phyloP scores from a whole-genome alignment of 164 flowering plant species.

The Vitis rotundifolia region DNA sequence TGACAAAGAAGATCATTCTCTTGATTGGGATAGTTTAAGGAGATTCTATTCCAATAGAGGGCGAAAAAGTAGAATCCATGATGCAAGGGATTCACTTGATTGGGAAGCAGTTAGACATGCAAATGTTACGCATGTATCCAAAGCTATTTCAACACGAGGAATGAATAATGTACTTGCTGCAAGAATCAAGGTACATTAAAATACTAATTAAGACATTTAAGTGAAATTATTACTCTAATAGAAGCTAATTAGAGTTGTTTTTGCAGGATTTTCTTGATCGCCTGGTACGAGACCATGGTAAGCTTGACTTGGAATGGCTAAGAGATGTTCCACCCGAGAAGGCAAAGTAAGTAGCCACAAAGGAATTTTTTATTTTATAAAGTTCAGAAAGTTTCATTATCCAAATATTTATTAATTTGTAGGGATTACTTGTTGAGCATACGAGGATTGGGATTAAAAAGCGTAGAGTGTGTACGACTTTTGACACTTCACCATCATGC shows the following conservation, averaged over 20 bases:
- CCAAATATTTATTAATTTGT: not conserved
- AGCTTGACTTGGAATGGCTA: conserved; percentile 59
- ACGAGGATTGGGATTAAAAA: conserved; percentile 55
- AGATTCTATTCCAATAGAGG: conserved; percentile 8
- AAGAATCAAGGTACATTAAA: conserved; percentile 60
- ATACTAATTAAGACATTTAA: no score
- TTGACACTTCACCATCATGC: conserved; percentile 49
- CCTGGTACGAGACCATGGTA: conserved; percentile 33
- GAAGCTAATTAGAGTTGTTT: not conserved
- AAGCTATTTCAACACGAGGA: conserved; percentile 64
- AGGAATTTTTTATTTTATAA: not conserved
- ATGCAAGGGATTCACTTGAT: conserved; percentile 63
- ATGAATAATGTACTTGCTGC: conserved; percentile 63
- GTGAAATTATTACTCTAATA: no score
- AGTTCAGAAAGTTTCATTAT: not conserved
- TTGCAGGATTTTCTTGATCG: conserved; percentile 50
- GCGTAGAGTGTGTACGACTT: conserved; percentile 64
- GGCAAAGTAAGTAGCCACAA: conserved; percentile 40
- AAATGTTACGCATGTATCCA: conserved; percentile 47
- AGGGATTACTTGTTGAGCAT: conserved; percentile 50
- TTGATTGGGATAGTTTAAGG: conserved; percentile 36
- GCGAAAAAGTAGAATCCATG: conserved; percentile 28
- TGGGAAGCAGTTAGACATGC: conserved; percentile 76
- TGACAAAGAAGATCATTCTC: not conserved
- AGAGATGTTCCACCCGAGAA: conserved; percentile 41